A percentile compares a stretch with the other conserved stretches of the same genome.
Evolutionary conservation across 2,329 filamentous ascomycete genomes (phyloP).

Genomic region (Ploettnerulaceae sp.): DNA sequence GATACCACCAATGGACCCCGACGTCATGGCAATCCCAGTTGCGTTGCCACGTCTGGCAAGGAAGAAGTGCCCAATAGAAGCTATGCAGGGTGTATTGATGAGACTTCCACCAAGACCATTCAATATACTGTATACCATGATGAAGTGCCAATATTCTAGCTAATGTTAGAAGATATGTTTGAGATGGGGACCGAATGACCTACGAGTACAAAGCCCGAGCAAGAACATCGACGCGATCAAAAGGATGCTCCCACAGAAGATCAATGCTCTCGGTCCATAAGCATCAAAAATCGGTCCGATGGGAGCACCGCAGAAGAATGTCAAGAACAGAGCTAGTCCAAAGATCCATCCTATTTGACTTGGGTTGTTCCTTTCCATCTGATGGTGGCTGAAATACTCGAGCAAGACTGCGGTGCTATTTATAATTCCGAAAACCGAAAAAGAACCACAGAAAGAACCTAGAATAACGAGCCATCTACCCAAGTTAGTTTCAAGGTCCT

Average conservation of each 20-base stretch:
- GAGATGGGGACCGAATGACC: slow-evolving; percentile 18
- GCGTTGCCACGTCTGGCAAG: slow-evolving; percentile 54
- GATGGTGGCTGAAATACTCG: slow-evolving; percentile 56
- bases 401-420: slow-evolving; percentile 59
- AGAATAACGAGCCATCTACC: slow-evolving; percentile 58
- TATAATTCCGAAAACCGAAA: slow-evolving; percentile 58
- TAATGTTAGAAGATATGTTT: background rate
- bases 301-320: slow-evolving; percentile 65
- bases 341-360: slow-evolving; percentile 55
- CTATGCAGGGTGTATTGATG: slow-evolving; percentile 61
- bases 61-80: slow-evolving; percentile 63
- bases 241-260: slow-evolving; percentile 31
- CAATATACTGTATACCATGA: slow-evolving; percentile 59
- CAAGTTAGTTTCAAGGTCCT: background rate
- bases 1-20: slow-evolving; percentile 53
- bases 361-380: slow-evolving; percentile 52
- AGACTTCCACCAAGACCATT: slow-evolving; percentile 59
- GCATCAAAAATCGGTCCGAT: slow-evolving; percentile 67
- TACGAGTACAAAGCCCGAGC: slow-evolving; percentile 52
- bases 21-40: slow-evolving; percentile 62
- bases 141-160: slow-evolving; percentile 62
- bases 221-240: slow-evolving; percentile 40
- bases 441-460: slow-evolving; percentile 58
- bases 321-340: slow-evolving; percentile 59
- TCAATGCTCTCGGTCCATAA: slow-evolving; percentile 49